Conservation (phyloP, 345 rosid species). For the Sapria himalayana region DNA sequence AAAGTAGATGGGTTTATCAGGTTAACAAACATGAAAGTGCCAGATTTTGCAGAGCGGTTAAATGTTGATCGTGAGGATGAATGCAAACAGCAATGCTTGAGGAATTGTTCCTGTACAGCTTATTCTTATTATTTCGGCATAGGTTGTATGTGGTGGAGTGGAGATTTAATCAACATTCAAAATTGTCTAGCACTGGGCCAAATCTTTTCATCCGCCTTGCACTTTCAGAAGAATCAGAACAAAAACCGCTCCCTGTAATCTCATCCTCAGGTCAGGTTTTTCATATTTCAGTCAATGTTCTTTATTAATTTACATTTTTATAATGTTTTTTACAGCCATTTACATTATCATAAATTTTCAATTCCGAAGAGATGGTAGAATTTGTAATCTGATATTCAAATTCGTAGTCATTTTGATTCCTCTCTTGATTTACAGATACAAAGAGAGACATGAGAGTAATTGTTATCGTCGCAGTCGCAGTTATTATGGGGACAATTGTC, state of each 20-base stretch:
- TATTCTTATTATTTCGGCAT: slow-evolving; percentile 20
- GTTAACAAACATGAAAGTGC: slow-evolving; percentile 19
- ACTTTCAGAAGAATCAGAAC: slow-evolving; percentile 10
- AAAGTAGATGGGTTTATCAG: slow-evolving; percentile 22
- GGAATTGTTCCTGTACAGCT: slow-evolving; percentile 33
- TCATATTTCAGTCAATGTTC: slow-evolving; percentile 11
- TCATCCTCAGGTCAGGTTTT: background rate
- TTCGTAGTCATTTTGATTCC: too few species aligned
- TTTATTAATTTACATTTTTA: background rate
- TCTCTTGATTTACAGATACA: slow-evolving; percentile 6
- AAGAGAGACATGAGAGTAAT: background rate
- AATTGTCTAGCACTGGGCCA: slow-evolving; percentile 13
- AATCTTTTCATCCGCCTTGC: slow-evolving; percentile 24
- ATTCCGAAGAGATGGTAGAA: too few species aligned
- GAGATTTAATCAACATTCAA: slow-evolving; percentile 19
- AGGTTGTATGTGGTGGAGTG: slow-evolving; percentile 30
- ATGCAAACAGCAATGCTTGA: slow-evolving; percentile 19
- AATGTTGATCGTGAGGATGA: slow-evolving; percentile 3
- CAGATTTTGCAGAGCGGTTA: slow-evolving; percentile 14
- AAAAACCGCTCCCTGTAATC: background rate
- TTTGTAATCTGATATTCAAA: too few species aligned
- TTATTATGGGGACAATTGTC: slow-evolving; percentile 1
- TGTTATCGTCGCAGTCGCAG: background rate
- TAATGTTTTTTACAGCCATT: background rate
- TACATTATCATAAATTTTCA: slow-evolving; percentile 1